Evolutionary conservation across 257 asterid species (phyloP), one percentile per base, ranked within the genome.

Genomic region (Linaria vulgaris): DNA sequence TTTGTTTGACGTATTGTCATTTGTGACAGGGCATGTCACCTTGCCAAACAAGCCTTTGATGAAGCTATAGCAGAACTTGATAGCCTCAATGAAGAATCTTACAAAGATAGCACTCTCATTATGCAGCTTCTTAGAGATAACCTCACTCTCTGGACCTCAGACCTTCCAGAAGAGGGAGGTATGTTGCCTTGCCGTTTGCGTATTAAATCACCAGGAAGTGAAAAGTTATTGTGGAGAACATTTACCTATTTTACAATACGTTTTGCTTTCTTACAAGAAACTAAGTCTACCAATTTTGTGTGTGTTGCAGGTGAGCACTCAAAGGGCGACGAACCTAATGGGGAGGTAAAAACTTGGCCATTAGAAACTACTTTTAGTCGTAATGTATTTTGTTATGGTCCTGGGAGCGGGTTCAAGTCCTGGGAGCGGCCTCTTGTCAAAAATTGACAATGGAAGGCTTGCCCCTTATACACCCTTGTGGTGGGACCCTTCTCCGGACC

Each of bases 51-150:
- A n/a, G n/a, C n/a, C n/a, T n/a, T n/a, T n/a, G n/a, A 72, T 71
- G 86, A 86, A 77, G 95, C 95, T 19, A 86, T 86, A 30, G 86
- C 91, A 0, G 95, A 86, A 71, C 87, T 83, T 5, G 95, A 83
- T 72, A 86, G 88, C 66, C 85, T 86, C 21, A 81, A 82, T 39
- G 95, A 86, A 72, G 91, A 83, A 25, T 81, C 88, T 37, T 86
- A 81, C 82, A 83, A 86, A 69, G 95, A 86, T 64, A 86, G 88
- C 81, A 86, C 91, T 72, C 83, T 86, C 67, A 86, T 86, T 69
- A 81, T 86, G 95, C 95, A 86, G 83, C 91, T 86, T 70, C 87
- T 83, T 17, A 58, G 95, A 63, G 95, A 86, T 69, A 86, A 86
- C 68, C 88, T 83, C 47, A 83, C 88, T 27, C 63, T 86, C 53